These are phyloP conservation scores for Dactylellina haptotyla DNA, from an alignment of 2,329 filamentous ascomycete genomes.

Conservation along the genomic window DNA sequence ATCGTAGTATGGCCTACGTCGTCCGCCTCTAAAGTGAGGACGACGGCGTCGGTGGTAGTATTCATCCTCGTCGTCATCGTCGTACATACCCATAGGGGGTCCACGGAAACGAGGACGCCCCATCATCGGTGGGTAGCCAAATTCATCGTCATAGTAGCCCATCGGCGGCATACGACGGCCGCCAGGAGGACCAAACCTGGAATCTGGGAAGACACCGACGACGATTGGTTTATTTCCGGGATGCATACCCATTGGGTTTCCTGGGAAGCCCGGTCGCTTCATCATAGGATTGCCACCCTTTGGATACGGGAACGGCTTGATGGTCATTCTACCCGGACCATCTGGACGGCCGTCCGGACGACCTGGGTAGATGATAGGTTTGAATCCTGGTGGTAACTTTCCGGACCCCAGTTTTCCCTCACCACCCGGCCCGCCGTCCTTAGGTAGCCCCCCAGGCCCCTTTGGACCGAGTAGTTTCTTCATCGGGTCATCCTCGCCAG, in stretches of 20 bases:
- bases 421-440: not conserved
- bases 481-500: no score
- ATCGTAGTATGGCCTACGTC: not conserved
- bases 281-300: no score
- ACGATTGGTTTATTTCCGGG: no score
- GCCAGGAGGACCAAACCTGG: not conserved
- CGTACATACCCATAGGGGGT: not conserved
- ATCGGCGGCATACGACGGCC: not conserved
- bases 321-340: not conserved
- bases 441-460: not conserved
- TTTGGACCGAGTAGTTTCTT: no score
- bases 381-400: not conserved
- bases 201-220: no score
- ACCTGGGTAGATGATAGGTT: not conserved
- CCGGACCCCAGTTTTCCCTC: not conserved
- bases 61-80: not conserved
- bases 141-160: not conserved
- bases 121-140: not conserved
- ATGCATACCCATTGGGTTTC: no score
- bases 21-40: no score
- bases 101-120: not conserved
- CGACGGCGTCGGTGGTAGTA: not conserved
- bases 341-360: not conserved
- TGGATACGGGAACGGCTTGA: no score
- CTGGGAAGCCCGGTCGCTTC: no score